Conservation (phyloP, 352 stramenopile species). For the Phytophthora boehmeriae region DNA sequence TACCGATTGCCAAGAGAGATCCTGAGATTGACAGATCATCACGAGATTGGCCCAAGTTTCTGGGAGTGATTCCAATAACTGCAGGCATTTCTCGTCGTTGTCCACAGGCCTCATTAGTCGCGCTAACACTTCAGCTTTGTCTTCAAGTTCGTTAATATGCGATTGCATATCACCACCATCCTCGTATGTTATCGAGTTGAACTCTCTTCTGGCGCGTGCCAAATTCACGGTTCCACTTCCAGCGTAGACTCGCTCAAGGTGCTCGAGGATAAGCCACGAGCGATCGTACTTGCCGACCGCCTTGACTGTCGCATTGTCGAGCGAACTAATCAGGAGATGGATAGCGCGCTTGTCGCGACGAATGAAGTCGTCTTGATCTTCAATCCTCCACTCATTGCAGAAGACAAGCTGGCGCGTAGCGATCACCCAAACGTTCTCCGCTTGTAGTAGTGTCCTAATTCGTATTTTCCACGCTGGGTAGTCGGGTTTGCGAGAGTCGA, state of each 20-base stretch:
- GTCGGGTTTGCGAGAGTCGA: background rate
- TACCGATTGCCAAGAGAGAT: background rate
- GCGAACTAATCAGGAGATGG: background rate
- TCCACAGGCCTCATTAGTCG: background rate
- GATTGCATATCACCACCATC: background rate
- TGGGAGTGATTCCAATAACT: background rate
- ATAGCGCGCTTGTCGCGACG: background rate
- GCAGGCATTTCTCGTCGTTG: background rate
- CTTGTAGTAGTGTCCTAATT: background rate
- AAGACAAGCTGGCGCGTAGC: background rate
- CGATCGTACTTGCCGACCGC: slow-evolving; percentile 1
- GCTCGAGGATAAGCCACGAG: background rate
- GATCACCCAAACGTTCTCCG: background rate
- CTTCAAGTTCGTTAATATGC: background rate
- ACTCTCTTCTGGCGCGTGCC: background rate
- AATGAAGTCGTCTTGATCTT: background rate
- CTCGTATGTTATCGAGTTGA: background rate
- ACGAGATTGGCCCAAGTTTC: background rate
- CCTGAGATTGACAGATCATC: background rate
- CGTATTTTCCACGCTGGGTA: background rate
- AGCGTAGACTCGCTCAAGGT: background rate
- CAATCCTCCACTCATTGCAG: background rate
- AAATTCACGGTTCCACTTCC: background rate
- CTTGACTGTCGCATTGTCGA: background rate
- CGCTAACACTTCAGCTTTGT: background rate